Evolutionary conservation across 176 grass and related monocot species (phyloP).

Genomic region (Zoysia japonica): DNA sequence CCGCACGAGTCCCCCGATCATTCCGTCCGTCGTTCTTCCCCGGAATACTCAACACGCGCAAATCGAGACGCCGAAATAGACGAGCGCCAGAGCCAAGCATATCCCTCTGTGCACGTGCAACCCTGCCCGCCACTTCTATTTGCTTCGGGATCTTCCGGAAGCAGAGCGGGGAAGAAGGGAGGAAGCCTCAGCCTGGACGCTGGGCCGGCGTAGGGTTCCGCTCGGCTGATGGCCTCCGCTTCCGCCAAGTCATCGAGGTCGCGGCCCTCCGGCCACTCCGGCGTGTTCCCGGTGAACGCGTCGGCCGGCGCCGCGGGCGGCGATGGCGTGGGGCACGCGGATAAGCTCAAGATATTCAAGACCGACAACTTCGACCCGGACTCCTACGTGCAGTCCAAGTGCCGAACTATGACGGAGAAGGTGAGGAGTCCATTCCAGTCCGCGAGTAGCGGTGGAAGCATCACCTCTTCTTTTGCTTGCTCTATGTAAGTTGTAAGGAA

Average conservation of each 20-base stretch:
- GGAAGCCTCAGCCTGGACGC: too few relatives aligned
- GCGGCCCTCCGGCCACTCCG: slow-evolving; percentile 60
- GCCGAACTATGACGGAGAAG: slow-evolving; percentile 88
- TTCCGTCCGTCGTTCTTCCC: slow-evolving; percentile 2
- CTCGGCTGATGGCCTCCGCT: slow-evolving; percentile 53
- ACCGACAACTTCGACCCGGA: slow-evolving; percentile 95
- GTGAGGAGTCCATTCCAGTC: slow-evolving; percentile 28
- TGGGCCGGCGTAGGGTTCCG: slow-evolving; percentile 17
- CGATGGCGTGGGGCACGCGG: slow-evolving; percentile 56
- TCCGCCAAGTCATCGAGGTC: slow-evolving; percentile 82
- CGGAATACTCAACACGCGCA: background rate
- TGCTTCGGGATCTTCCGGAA: slow-evolving; percentile 14
- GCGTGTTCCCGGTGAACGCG: slow-evolving; percentile 46
- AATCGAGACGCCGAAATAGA: background rate
- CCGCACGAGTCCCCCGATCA: background rate
- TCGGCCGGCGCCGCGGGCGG: slow-evolving; percentile 21
- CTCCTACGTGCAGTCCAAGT: slow-evolving; percentile 98
- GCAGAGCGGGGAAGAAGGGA: background rate
- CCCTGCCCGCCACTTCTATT: background rate
- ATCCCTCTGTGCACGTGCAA: background rate
- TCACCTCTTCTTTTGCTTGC: background rate
- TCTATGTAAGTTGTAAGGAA: background rate
- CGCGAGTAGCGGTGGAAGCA: background rate
- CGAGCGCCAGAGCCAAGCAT: background rate
- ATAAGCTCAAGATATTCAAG: slow-evolving; percentile 99